Evolutionary conservation across 169 alveolate genomes (phyloP).

Genomic region (Theileria annulata): DNA sequence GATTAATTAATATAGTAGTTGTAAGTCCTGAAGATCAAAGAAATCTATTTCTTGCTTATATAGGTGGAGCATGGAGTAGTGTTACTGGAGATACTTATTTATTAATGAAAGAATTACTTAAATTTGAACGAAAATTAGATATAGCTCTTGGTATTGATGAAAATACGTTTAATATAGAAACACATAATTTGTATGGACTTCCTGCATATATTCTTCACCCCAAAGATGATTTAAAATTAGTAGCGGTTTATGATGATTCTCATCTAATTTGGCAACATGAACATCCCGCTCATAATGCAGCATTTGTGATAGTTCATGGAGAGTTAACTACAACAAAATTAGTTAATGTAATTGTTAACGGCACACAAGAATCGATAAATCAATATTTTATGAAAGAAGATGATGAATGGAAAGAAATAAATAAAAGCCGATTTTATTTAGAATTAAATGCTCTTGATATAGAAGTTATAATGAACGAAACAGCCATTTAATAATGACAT

Average conservation of each 20-base stretch:
- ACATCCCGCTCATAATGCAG: not conserved
- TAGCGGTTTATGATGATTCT: not conserved
- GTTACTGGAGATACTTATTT: not conserved
- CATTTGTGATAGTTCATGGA: conserved; percentile 7
- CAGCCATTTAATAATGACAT: not conserved
- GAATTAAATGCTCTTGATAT: not conserved
- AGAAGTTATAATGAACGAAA: not conserved
- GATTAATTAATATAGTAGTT: not conserved
- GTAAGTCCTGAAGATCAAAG: not conserved
- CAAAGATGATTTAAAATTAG: not conserved
- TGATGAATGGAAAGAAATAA: not conserved
- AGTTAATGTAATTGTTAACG: not conserved
- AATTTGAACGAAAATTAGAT: not conserved
- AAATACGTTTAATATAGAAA: not conserved
- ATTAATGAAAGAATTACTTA: not conserved
- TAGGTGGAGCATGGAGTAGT: not conserved
- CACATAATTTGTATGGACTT: conserved; percentile 7
- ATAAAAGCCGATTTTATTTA: too few relatives aligned
- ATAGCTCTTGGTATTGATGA: not conserved
- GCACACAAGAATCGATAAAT: not conserved
- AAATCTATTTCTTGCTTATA: not conserved
- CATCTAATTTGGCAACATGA: not conserved
- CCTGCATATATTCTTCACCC: not conserved
- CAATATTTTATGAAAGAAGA: not conserved
- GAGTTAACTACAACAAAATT: not conserved